phyloP scores from a whole-genome alignment of 2,329 filamentous ascomycete genomes.

The Xylaria sp. region DNA sequence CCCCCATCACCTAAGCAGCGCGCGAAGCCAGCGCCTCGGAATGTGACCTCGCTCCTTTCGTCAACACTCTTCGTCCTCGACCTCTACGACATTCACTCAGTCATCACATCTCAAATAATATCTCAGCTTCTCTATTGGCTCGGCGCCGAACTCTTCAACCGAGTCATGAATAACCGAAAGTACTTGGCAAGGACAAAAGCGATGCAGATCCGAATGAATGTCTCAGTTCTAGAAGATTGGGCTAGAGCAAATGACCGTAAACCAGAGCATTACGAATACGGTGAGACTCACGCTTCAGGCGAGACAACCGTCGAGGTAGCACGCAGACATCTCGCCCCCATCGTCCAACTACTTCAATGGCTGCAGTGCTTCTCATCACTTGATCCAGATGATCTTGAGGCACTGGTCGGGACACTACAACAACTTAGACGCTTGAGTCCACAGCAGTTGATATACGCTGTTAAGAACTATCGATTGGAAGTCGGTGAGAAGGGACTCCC shows the following conservation, averaged over 20 bases:
- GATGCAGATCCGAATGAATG: slow-evolving; percentile 99
- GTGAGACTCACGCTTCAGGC: slow-evolving; percentile 84
- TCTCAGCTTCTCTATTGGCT: slow-evolving; percentile 97
- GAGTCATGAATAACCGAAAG: slow-evolving; percentile 95
- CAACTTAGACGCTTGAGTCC: slow-evolving; percentile 87
- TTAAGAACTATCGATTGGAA: slow-evolving; percentile 92
- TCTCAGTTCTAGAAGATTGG: slow-evolving; percentile 96
- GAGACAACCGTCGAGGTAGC: slow-evolving; percentile 89
- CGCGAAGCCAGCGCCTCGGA: slow-evolving; percentile 91
- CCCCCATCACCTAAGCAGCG: slow-evolving; percentile 93
- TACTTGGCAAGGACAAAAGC: slow-evolving; percentile 97
- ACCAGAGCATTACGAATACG: slow-evolving; percentile 94
- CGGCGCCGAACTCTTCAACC: slow-evolving; percentile 95
- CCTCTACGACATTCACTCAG: slow-evolving; percentile 98
- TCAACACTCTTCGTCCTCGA: slow-evolving; percentile 97
- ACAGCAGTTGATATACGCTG: slow-evolving; percentile 90
- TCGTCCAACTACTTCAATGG: slow-evolving; percentile 97
- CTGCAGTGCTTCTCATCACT: slow-evolving; percentile 97
- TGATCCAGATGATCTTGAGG: slow-evolving; percentile 84
- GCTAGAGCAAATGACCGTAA: slow-evolving; percentile 91
- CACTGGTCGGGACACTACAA: slow-evolving; percentile 86
- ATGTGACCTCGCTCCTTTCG: slow-evolving; percentile 93
- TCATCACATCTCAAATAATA: slow-evolving; percentile 91
- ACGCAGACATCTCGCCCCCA: slow-evolving; percentile 84
- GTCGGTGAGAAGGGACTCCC: slow-evolving; percentile 93